Evolutionary conservation across 148 eudicot genomes (phyloP), one percentile per base, ranked within the genome.

Genomic region (Rhododendron mucronatum): DNA sequence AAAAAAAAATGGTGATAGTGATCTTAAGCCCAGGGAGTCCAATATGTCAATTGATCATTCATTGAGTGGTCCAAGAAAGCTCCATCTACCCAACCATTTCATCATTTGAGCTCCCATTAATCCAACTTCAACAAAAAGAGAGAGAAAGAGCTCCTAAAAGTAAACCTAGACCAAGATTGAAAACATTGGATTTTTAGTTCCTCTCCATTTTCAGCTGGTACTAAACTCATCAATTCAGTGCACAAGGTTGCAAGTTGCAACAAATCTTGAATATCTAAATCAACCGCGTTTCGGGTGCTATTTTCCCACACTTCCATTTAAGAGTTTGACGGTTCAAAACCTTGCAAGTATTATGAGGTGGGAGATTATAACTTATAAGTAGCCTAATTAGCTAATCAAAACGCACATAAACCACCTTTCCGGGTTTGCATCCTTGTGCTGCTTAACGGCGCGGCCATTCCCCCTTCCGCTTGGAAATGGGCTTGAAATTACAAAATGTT

Each of bases 71-170:
- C 76, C 76, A 48, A 51, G 50, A 84, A 74, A 75, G 44, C 71
- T 6, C 69, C 86, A 84, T 75, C 21, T 53, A 73, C 47, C 81
- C 48, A 84, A 55, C 86, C 18, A 71, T 48, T 21, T 18, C 33
- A 28, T 57, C 73, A 35, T 37, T 82, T 30, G 21, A 35, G 73
- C 41, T 55, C 8, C 33, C 5, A 33, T 30, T 71, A 71, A 30
- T 71, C 39, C 26, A 20, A 21, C 76, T 71, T 71, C 75, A 69
- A 4, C 2, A 3, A 28, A 13, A 28, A 28, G 30, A 37, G 30
- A 71, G 13, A n/a, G 11, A 55, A 13, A 15, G 65, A 4, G 61
- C 61, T 55, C 26, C 69, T 23, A 65, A 7, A n/a, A 26, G 14
- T 65, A n/a, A 65, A n/a, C 73, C 73, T 65, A n/a, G 5, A 65